A percentile compares a stretch with the other conserved stretches of the same genome.
These are phyloP conservation scores for Akanthomyces dipterigenus DNA, from an alignment of 2,329 filamentous ascomycete species.

Conservation along the genomic window DNA sequence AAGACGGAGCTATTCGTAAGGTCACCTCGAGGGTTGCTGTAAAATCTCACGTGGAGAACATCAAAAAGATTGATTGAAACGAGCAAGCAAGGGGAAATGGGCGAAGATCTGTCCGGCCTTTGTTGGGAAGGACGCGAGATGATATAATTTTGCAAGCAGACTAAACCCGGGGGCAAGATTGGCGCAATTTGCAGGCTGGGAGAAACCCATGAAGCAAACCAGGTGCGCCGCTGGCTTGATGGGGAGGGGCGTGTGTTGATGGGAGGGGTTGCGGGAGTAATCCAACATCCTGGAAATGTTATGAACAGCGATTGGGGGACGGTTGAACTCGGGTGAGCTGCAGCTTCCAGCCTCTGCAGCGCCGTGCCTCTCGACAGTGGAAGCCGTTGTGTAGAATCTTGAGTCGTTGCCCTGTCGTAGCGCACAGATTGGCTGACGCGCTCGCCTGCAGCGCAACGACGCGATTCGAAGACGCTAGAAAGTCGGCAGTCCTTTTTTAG, in stretches of 20 bases:
- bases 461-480: background rate
- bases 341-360: background rate
- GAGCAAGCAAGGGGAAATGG: background rate
- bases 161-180: conserved; percentile 9
- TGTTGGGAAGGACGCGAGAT: background rate
- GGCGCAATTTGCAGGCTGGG: conserved; percentile 13
- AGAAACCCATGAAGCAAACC: conserved; percentile 9
- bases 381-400: background rate
- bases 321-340: background rate
- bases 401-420: background rate
- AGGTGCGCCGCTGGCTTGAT: background rate
- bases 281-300: background rate
- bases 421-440: background rate
- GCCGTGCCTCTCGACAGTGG: background rate
- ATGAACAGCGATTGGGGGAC: background rate
- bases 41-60: background rate
- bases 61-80: background rate
- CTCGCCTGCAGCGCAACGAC: background rate
- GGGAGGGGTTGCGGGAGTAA: background rate
- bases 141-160: conserved; percentile 9
- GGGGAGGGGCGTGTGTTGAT: background rate
- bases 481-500: background rate
- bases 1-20: conserved; percentile 9
- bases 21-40: background rate
- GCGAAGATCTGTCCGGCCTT: conserved; percentile 9